These are phyloP conservation scores for Vitis amurensis DNA, from an alignment of 164 flowering plant genomes.

Conservation along the genomic window DNA sequence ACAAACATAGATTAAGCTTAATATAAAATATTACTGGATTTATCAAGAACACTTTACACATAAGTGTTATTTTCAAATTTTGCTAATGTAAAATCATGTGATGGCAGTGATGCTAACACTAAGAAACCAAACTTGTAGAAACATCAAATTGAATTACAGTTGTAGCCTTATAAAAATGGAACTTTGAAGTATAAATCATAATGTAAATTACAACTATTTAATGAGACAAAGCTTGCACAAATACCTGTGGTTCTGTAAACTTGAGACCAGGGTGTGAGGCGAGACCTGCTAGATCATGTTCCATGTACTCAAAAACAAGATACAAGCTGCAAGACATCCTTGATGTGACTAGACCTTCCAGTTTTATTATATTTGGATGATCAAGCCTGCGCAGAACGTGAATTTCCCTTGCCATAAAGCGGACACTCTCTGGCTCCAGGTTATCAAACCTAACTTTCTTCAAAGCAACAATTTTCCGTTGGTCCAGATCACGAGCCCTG, in stretches of 20 bases:
- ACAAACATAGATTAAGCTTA: background rate
- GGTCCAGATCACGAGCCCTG: slow-evolving; percentile 87
- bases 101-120: background rate
- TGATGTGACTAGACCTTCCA: slow-evolving; percentile 89
- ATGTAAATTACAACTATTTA: background rate
- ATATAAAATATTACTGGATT: background rate
- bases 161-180: background rate
- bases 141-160: background rate
- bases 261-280: slow-evolving; percentile 74
- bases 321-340: slow-evolving; percentile 90
- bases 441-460: slow-evolving; percentile 95
- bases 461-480: slow-evolving; percentile 87
- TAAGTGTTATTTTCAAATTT: background rate
- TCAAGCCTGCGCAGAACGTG: slow-evolving; percentile 84
- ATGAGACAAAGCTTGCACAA: background rate
- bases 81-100: background rate
- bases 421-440: slow-evolving; percentile 92
- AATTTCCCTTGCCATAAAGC: slow-evolving; percentile 98
- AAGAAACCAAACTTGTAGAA: background rate
- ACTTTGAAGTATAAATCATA: background rate
- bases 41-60: background rate
- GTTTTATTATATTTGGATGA: slow-evolving; percentile 88
- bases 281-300: slow-evolving; percentile 92
- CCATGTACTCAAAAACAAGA: slow-evolving; percentile 96
- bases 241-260: slow-evolving; percentile 89